These are phyloP conservation scores for Kwoniella heveanensis DNA, from an alignment of 768 basidiomycete species.

Conservation along the genomic window DNA sequence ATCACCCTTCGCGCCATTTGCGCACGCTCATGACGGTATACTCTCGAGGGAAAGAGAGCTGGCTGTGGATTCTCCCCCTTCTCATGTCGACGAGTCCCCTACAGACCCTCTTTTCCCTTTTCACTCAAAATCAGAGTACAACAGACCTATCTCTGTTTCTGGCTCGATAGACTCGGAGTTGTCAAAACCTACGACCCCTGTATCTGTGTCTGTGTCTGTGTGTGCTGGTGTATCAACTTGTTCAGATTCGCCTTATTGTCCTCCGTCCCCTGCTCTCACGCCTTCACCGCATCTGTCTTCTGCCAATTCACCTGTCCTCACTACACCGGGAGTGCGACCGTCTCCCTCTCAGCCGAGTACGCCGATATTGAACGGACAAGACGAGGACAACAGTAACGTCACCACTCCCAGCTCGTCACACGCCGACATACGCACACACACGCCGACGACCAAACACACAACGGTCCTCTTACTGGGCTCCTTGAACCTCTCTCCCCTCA, in stretches of 20 bases:
- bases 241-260: constrained; percentile 19
- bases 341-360: constrained; percentile 1
- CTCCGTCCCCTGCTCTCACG: constrained; percentile 23
- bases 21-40: neutral
- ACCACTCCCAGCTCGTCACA: neutral
- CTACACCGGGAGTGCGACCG: constrained; percentile 9
- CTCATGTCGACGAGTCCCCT: constrained; percentile 16
- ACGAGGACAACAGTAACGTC: neutral
- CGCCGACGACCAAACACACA: constrained; percentile 5
- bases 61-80: neutral
- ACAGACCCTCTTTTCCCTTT: constrained; percentile 23
- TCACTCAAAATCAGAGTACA: constrained; percentile 5
- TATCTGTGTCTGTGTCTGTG: constrained; percentile 10
- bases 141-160: no score
- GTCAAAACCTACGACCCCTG: constrained; percentile 5
- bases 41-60: neutral
- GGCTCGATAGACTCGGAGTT: neutral
- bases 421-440: neutral
- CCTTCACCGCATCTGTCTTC: constrained; percentile 21
- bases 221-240: constrained; percentile 3
- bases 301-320: constrained; percentile 19
- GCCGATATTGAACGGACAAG: neutral
- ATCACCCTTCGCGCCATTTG: constrained; percentile 2
- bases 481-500: neutral
- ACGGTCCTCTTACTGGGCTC: neutral